Percentiles rank a stretch among this genome's conserved stretches.
Evolutionary conservation across 441 rosid genomes (phyloP).

Genomic region (Cnidoscolus chayamansa): DNA sequence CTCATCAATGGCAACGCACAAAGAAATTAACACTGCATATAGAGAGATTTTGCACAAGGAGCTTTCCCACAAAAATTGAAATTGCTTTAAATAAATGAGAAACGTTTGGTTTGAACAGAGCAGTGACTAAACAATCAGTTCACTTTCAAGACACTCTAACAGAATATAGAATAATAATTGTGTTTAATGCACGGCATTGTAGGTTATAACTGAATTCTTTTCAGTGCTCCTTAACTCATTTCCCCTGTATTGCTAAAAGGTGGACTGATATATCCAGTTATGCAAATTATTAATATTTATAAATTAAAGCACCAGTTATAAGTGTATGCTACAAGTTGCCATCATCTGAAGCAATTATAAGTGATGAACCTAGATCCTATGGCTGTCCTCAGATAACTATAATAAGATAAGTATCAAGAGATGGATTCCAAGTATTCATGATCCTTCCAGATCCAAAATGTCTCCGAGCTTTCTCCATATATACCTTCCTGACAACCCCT

Average conservation of each 20-base stretch:
- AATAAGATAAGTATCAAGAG: constrained; percentile 14
- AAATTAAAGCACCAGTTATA: constrained; percentile 27
- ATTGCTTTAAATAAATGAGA: not conserved
- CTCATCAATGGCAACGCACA: not conserved
- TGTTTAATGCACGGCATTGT: not conserved
- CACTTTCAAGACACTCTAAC: not conserved
- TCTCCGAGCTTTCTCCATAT: constrained; percentile 5
- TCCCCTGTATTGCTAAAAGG: constrained; percentile 9
- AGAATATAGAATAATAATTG: not conserved
- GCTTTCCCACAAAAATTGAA: not conserved
- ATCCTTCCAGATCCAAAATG: constrained; percentile 12
- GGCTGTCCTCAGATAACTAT: constrained; percentile 10
- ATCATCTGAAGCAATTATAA: not conserved
- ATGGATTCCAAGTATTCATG: constrained; percentile 20
- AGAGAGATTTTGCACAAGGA: not conserved
- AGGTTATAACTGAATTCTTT: constrained; percentile 1
- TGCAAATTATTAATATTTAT: constrained; percentile 19
- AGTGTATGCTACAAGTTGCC: constrained; percentile 16
- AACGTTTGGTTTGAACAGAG: not conserved
- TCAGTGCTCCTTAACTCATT: constrained; percentile 16
- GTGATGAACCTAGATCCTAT: constrained; percentile 9
- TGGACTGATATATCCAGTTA: constrained; percentile 14
- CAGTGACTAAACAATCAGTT: not conserved
- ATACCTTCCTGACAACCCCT: constrained; percentile 16
- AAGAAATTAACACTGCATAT: no score